Evolutionary conservation across 202 grass and related monocot genomes (phyloP).

Genomic region (Bolboschoenoplectus hybrid): DNA sequence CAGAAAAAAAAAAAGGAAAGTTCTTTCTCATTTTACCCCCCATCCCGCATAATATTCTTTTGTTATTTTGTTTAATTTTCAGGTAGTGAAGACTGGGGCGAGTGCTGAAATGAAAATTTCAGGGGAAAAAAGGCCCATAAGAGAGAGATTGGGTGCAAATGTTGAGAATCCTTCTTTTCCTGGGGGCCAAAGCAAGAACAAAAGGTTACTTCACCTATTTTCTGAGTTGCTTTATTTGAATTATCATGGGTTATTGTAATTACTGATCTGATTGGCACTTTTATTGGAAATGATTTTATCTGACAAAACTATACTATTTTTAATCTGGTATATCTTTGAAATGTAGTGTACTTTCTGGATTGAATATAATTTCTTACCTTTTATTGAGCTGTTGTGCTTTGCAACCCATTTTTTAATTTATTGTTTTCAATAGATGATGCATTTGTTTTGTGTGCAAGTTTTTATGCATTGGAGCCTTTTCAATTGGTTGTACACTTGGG

Average conservation of each 20-base stretch:
- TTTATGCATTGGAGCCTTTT: not conserved
- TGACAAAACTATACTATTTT: not conserved
- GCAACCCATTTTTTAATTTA: not conserved
- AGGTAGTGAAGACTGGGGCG: conserved; percentile 80
- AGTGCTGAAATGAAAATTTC: conserved; percentile 47
- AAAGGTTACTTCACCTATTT: conserved; percentile 57
- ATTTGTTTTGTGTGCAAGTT: not conserved
- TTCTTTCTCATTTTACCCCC: not conserved
- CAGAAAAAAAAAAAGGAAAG: not conserved
- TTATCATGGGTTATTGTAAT: not conserved
- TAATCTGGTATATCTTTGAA: not conserved
- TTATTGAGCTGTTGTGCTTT: not conserved
- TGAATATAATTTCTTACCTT: not conserved
- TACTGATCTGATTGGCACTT: not conserved
- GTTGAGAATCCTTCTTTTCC: conserved; percentile 49
- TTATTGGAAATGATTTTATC: not conserved
- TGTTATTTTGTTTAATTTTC: conserved; percentile 30
- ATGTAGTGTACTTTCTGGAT: conserved; percentile 8
- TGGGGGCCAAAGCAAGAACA: conserved; percentile 47
- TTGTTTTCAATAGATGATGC: not conserved
- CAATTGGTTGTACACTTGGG: not conserved
- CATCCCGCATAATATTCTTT: not conserved
- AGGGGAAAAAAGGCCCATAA: conserved; percentile 56
- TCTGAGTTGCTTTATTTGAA: not conserved
- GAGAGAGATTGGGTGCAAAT: conserved; percentile 72